phyloP scores from a whole-genome alignment of 176 grass and related monocot species.

The Triticum aestivum region IWGSC_CS_RefSeq_v2.1 NC_057809.1:355216241-355216740 shows the following conservation, averaged over 20 bases:
- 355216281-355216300: constrained; percentile 79
- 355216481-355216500: constrained; percentile 82
- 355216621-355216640: constrained; percentile 88
- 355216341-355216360: constrained; percentile 46
- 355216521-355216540: constrained; percentile 82
- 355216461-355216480: constrained; percentile 49
- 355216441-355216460: constrained; percentile 60
- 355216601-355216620: constrained; percentile 95
- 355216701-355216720: background rate
- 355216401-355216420: constrained; percentile 92
- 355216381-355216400: constrained; percentile 88
- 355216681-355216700: constrained; percentile 11
- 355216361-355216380: constrained; percentile 49
- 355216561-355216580: constrained; percentile 72
- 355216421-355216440: constrained; percentile 94
- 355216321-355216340: constrained; percentile 50
- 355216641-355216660: constrained; percentile 89
- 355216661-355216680: constrained; percentile 68
- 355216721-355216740: no score
- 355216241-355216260: constrained; percentile 73
- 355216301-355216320: constrained; percentile 62
- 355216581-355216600: constrained; percentile 80
- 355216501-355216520: constrained; percentile 69
- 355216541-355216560: constrained; percentile 65
- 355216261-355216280: constrained; percentile 55